Evolutionary conservation across 176 grass and related monocot species (phyloP).

Genomic region (Elymus sibiricus): DNA sequence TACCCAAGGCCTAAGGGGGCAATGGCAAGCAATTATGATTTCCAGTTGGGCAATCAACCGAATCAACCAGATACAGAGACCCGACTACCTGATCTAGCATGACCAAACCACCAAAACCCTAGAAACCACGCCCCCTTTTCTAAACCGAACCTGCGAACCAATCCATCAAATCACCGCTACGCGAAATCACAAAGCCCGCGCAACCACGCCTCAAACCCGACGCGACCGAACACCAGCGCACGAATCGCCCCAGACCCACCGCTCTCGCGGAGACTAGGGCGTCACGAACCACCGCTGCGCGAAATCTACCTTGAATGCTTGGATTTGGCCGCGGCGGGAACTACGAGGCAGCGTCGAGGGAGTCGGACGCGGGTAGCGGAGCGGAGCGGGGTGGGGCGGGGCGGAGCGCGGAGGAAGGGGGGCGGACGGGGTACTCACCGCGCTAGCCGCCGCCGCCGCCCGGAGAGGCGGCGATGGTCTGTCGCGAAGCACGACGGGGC

Average conservation of each 20-base stretch:
- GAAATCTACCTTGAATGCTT: neutral
- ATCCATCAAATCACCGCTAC: neutral
- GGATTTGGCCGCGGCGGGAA: neutral
- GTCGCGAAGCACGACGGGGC: neutral
- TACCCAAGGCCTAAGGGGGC: neutral
- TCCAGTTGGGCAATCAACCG: neutral
- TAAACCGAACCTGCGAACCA: neutral
- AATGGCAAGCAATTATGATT: neutral
- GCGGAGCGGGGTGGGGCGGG: neutral
- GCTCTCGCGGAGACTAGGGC: neutral
- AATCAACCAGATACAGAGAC: neutral
- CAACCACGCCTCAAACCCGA: neutral
- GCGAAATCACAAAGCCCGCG: neutral
- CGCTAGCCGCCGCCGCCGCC: neutral
- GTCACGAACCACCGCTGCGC: neutral
- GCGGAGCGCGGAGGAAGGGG: neutral
- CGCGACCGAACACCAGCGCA: neutral
- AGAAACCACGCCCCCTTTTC: neutral
- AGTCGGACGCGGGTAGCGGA: neutral
- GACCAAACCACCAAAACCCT: neutral
- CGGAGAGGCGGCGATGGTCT: neutral
- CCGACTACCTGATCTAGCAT: neutral
- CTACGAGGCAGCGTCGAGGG: neutral
- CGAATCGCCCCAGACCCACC: neutral
- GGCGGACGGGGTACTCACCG: neutral